Base-by-base conservation (phyloP, 1,284 basidiomycete genomes). In the Paramarasmius palmivorus region DNA sequence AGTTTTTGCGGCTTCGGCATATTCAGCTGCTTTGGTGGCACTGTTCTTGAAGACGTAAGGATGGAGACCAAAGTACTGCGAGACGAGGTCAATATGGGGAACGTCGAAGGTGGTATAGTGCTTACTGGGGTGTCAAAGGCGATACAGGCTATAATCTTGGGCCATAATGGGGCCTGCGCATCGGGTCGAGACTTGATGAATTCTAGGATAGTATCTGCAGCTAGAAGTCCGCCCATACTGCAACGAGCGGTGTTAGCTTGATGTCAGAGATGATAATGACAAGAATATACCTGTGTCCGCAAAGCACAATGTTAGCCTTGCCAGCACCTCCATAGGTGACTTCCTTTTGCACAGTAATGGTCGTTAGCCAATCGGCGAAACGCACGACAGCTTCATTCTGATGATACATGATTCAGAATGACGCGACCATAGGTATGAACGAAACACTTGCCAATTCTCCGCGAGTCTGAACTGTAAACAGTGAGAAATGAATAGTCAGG, bases 81-180 rank as follows among this genome's bases (percentile, higher is more conserved):
- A 20, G 19, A 17, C 23, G 36, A 39, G 12, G 29, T n/a, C 25
- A 35, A 50, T 55, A 29, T 22, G 59, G 55, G 47, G 47, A 44
- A 22, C 29, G 37, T 7, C 37, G 62, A 32, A 42, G 40, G 20
- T 50, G 44, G 44, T 60, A 54, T 12, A 25, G 29, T 12, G 45
- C 87, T 63, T 70, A 92, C 92, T 6, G 94, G 95, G 1, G 95
- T 96, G 65, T 98, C 95, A 65, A 90, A 97, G 1, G 95, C 90
- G 54, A 93, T 73, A 57, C 88, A 88, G 5, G 86, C 92, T 35
- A 92, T 77, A 45, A 95, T 88, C 46, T 81, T 83, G 1, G 92
- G 93, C 92, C 93, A 95, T 1, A 94, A 68, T 0, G 88, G 86
- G 2, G 83, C 80, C n/a, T 65, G 61, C 47, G 68, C 70, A 60